Conservation (phyloP, 768 basidiomycete genomes). For the Boletales sp. region DNA sequence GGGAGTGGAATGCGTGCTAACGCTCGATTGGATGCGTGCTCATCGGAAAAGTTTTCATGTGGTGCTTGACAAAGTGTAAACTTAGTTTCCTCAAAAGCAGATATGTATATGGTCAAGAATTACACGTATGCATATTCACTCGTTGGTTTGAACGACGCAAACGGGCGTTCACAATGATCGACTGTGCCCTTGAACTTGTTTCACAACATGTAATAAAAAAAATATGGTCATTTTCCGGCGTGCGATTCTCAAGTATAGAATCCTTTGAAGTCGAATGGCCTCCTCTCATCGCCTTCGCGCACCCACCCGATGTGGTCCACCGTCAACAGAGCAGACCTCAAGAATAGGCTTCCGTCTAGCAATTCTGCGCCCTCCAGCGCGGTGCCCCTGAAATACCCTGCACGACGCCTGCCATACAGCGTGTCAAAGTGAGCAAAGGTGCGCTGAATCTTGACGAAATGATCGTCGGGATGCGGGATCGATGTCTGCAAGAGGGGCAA, state of each 20-base stretch:
- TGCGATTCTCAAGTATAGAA: constrained; percentile 14
- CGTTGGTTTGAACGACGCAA: too few relatives aligned
- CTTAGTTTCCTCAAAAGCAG: too few relatives aligned
- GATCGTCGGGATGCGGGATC: constrained; percentile 34
- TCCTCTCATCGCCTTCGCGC: constrained; percentile 32
- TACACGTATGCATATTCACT: too few relatives aligned
- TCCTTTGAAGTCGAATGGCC: constrained; percentile 26
- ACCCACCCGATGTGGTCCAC: constrained; percentile 37
- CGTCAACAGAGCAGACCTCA: constrained; percentile 29
- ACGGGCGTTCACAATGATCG: too few relatives aligned
- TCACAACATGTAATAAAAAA: too few relatives aligned
- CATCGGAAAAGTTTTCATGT: too few relatives aligned
- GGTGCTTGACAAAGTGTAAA: too few relatives aligned
- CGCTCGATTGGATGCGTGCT: too few relatives aligned
- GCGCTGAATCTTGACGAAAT: constrained; percentile 32
- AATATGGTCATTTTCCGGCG: too few relatives aligned
- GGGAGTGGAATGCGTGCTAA: too few relatives aligned
- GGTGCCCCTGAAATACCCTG: constrained; percentile 27
- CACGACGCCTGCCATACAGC: constrained; percentile 26
- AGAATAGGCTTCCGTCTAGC: constrained; percentile 36
- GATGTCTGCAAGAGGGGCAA: constrained; percentile 36
- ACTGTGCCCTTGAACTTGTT: too few relatives aligned
- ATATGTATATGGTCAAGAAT: too few relatives aligned
- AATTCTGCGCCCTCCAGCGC: constrained; percentile 29
- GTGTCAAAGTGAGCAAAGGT: constrained; percentile 32